Evolutionary conservation across 495 filamentous ascomycete genomes (phyloP).

Genomic region (Neurospora sp.): DNA sequence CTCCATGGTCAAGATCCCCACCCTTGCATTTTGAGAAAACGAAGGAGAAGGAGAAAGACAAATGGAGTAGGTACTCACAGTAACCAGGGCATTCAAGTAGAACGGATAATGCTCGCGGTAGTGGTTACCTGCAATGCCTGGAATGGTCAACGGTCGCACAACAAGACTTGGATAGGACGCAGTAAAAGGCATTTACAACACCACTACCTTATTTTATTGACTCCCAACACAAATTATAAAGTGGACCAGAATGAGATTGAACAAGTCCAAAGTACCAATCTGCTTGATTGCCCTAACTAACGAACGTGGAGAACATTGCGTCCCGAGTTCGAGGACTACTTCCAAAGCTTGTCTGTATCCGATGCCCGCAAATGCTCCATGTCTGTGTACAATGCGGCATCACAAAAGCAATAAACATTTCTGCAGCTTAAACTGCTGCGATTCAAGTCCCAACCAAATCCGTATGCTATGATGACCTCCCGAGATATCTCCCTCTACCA

Average conservation of each 20-base stretch:
- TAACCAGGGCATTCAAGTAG: neutral
- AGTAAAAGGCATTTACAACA: neutral
- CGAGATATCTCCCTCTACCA: neutral
- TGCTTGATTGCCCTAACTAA: neutral
- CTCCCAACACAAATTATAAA: neutral
- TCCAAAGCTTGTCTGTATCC: neutral
- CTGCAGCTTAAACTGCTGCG: neutral
- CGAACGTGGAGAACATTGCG: neutral
- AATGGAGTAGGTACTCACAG: neutral
- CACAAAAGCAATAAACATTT: neutral
- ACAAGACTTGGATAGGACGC: neutral
- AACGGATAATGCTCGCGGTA: neutral
- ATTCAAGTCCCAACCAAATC: neutral
- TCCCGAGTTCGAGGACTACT: neutral
- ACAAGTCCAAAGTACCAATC: neutral
- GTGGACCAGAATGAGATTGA: neutral
- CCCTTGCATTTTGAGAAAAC: neutral
- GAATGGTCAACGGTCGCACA: neutral
- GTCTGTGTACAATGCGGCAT: neutral
- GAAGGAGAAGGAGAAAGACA: neutral
- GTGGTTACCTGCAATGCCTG: neutral
- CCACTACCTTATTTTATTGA: neutral
- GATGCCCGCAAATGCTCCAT: neutral
- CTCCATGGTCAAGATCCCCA: neutral
- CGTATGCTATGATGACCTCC: neutral